Base-by-base conservation (phyloP, 495 filamentous ascomycete genomes). In the Hypoxylon intermedium region DNA sequence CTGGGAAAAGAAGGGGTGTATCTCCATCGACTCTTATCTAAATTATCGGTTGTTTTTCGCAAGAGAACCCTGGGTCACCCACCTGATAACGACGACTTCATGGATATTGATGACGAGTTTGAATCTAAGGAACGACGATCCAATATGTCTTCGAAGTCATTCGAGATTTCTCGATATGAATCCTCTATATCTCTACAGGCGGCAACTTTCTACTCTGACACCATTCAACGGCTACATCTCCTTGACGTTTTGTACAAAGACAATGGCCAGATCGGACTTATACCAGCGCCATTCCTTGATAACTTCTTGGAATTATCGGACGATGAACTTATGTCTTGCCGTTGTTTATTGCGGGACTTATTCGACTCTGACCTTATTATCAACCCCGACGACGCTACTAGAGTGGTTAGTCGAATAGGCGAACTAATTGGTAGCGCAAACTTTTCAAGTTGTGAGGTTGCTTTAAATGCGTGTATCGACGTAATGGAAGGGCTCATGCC, bases 61-160 rank as follows among this genome's bases (percentile, higher is more conserved):
- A 74, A 74, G 15, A 77, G 65, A 33, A 37, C 50, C 5, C 42
- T 48, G 5, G 66, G 58, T 21, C 68, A 68, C 31, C 62, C 63
- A 5, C 68, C 67, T 12, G 48, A 58, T 3, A 58, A 71, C 0
- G 54, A 68, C 9, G 87, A 93, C 63, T 60, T 75, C 11, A 92
- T 96, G 89, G 92, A 96, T 53, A 67, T 96, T 18, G 92, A 96
- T 60, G 84, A 88, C 46, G 83, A 81, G 11, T 86, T 92, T 21
- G 82, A 85, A 21, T 80, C 80, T 2, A 79, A 85, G 41, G 66
- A 69, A 41, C 86, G 80, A 58, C 77, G 78, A 33, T 72, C 56
- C 41, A 79, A 74, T 67, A 34, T 60, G 15, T 65, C 67, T 2
- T 60, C 69, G 12, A 74, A 69, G 34, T 53, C 48, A 19, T 38